Evolutionary conservation across 192 early-diverging fungal genomes (phyloP).

Genomic region (Paraglomus brasilianum): DNA sequence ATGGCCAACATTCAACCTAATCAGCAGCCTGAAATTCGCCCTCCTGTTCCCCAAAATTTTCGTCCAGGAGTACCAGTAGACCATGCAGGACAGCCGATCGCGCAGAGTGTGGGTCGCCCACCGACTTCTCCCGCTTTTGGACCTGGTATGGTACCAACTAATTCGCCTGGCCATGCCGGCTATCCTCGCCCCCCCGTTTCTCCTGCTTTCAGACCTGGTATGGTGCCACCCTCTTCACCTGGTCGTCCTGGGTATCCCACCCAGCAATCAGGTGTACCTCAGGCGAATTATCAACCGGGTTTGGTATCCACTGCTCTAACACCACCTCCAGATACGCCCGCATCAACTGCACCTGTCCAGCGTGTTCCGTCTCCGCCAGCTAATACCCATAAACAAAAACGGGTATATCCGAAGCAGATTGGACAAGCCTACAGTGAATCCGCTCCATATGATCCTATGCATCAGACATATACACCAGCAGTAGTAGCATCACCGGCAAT

Average conservation of each 20-base stretch:
- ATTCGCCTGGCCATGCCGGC: neutral
- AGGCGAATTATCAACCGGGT: conserved; percentile 18
- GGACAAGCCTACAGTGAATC: conserved; percentile 42
- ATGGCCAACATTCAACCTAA: conserved; percentile 21
- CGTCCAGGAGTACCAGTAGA: conserved; percentile 1
- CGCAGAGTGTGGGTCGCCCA: neutral
- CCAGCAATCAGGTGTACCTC: neutral
- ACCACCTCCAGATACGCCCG: conserved; percentile 20
- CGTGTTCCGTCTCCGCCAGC: conserved; percentile 30
- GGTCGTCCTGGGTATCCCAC: conserved; percentile 27
- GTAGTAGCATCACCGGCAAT: neutral
- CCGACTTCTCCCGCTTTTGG: neutral
- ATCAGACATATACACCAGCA: conserved; percentile 37
- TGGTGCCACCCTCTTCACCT: conserved; percentile 20
- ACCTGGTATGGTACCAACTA: neutral
- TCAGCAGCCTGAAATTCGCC: neutral
- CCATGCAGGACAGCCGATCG: neutral
- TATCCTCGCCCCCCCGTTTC: conserved; percentile 14
- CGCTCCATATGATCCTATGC: conserved; percentile 28
- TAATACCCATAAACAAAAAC: conserved; percentile 43
- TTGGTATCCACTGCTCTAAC: conserved; percentile 26
- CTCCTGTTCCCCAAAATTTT: conserved; percentile 25
- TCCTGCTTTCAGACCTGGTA: conserved; percentile 8
- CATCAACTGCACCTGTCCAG: conserved; percentile 6
- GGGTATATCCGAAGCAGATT: conserved; percentile 55